Evolutionary conservation across 2,329 filamentous ascomycete genomes (phyloP), one percentile per base, ranked within the genome.

Genomic region (Paraconiothyrium brasiliense): DNA sequence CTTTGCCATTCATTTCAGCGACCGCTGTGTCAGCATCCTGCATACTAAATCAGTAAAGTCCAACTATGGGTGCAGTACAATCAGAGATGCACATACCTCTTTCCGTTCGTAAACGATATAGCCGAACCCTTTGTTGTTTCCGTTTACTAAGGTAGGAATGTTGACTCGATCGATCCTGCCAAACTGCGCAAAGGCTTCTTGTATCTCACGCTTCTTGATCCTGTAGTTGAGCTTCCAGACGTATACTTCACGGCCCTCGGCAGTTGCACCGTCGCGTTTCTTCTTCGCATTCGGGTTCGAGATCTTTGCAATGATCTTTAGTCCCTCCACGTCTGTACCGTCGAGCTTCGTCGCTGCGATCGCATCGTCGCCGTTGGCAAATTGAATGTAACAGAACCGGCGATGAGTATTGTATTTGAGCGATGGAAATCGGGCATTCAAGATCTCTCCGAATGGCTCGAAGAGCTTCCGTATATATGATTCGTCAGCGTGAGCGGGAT

Each of bases 341-440:
- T 97, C 86, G 52, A 97, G 85, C 61, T 87, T 81, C 0, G 89
- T 90, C 1, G 94, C 94, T 52, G 76, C 72, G 27, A 71, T 54
- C 1, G 78, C 77, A 52, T 74, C 66, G 13, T 74, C 68, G 13
- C 71, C 63, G 16, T 88, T 87, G 51, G 89, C 85, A 76, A 97
- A 97, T n/a, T 96, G 92, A 7, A 97, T 85, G 77, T 99, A 99
- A 82, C 94, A 97, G 81, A 99, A 99, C 27, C 95, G 90, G 35
- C 95, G 92, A 69, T 92, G 90, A 1, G 90, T 90, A 72, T 97
- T 94, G 78, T 86, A 93, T 76, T 96, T 96, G 55, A 99, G 86
- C 59, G 93, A 97, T 1, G 95, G 95, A 80, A 95, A 95, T 24
- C 95, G 90, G 56, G 98, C 86, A 71, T 90, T 92, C 58, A 97